Evolutionary conservation across 2,329 filamentous ascomycete species (phyloP), one percentile per base, ranked within the genome.

Genomic region (Cladophialophora chaetospira): DNA sequence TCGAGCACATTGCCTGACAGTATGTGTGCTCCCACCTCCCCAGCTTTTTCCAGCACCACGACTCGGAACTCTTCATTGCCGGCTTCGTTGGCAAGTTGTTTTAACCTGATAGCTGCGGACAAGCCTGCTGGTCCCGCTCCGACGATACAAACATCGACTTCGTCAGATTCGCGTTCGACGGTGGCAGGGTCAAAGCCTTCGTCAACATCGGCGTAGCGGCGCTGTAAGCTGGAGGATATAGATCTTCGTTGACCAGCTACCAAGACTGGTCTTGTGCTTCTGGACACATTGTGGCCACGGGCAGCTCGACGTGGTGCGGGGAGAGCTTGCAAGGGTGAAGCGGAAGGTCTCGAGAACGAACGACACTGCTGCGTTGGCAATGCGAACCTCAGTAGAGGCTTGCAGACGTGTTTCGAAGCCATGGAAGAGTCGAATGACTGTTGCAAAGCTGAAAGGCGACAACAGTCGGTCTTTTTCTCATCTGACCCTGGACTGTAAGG

Each of bases 1-100:
- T 99, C 86, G 65, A 99, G 88, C 45, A 99, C 94, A 68, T 96
- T 96, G 58, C 94, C 94, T 15, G 93, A 97, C 33, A 99, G 82
- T 62, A 96, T 96, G 73, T 99, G 94, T 25, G 92, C 92, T 51
- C 94, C 94, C 58, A 99, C 77, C 72, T 99, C 94, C 61, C 92
- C 91, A 2, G 94, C 91, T 76, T 99, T 99, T 72, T 99, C 94
- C 58, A 99, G 79, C 33, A 99, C 78, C 56, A 99, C 78, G 9
- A 99, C 93, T 29, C 94, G 83, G 71, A 99, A 97, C 62, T 97
- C 92, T 62, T 97, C 91, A 73, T 97, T 96, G 62, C 94, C 93
- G 29, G 89, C 90, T 70, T 92, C 91, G 69, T 92, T 97, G 65
- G 94, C 94, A 48, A 97, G 81, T 75, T 99, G 93, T 80, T 97